A percentile compares a stretch with the other conserved stretches of the same genome.
Conservation (phyloP, 2,329 filamentous ascomycete genomes). For the Purpureocillium lavendulum region DNA sequence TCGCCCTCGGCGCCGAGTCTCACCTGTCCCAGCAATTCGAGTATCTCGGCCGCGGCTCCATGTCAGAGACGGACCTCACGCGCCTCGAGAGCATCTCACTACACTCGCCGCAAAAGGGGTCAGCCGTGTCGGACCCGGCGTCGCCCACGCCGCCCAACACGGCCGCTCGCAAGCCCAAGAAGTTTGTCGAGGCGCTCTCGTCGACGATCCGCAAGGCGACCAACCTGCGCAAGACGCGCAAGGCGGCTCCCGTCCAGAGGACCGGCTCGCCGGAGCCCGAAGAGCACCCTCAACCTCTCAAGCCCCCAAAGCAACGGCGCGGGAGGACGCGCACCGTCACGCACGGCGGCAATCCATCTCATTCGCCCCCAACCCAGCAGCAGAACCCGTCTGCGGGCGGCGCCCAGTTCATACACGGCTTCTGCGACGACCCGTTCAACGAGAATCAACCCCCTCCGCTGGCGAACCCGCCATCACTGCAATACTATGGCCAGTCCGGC, state of each 20-base stretch:
- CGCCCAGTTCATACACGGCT: slow-evolving; percentile 25
- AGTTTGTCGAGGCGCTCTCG: slow-evolving; percentile 31
- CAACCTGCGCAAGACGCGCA: slow-evolving; percentile 22
- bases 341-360: slow-evolving; percentile 9
- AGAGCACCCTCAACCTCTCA: slow-evolving; percentile 17
- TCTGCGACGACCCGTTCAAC: slow-evolving; percentile 29
- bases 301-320: slow-evolving; percentile 22
- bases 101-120: slow-evolving; percentile 23
- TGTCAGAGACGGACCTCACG: slow-evolving; percentile 40
- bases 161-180: slow-evolving; percentile 23
- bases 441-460: slow-evolving; percentile 19
- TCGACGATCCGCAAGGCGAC: slow-evolving; percentile 32
- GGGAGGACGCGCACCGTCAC: slow-evolving; percentile 12
- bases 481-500: slow-evolving; percentile 21
- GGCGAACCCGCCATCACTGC: slow-evolving; percentile 11
- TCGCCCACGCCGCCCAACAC: slow-evolving; percentile 23
- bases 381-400: slow-evolving; percentile 13
- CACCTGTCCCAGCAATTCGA: slow-evolving; percentile 11
- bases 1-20: slow-evolving; percentile 13
- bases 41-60: slow-evolving; percentile 24
- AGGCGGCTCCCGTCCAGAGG: slow-evolving; percentile 11
- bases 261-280: slow-evolving; percentile 23
- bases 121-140: slow-evolving; percentile 19
- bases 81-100: slow-evolving; percentile 39
- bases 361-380: slow-evolving; percentile 16